These are phyloP conservation scores for Penicillium sp. DNA, from an alignment of 2,329 filamentous ascomycete species.

Conservation along the genomic window DNA sequence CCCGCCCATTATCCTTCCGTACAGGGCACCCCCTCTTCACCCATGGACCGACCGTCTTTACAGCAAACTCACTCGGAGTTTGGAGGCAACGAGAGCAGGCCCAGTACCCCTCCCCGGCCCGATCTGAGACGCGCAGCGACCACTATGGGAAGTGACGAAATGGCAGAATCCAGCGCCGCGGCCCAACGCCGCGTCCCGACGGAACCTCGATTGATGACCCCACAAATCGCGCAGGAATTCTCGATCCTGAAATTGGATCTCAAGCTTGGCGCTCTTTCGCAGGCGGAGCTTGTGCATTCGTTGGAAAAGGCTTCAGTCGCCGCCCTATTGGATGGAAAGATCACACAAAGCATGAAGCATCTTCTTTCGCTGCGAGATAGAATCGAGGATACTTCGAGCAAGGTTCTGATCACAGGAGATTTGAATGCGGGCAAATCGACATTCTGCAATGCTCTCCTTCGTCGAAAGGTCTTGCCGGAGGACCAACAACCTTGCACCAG, in stretches of 20 bases:
- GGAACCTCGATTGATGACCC: constrained; percentile 82
- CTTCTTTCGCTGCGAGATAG: constrained; percentile 81
- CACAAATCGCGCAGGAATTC: constrained; percentile 92
- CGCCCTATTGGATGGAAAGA: constrained; percentile 86
- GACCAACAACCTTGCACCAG: constrained; percentile 98
- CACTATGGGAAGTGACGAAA: constrained; percentile 58
- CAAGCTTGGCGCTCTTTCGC: constrained; percentile 81
- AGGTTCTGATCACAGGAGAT: constrained; percentile 93
- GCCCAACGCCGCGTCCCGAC: constrained; percentile 60
- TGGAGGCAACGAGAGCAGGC: constrained; percentile 24
- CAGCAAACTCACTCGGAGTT: constrained; percentile 39
- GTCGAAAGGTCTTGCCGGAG: constrained; percentile 88
- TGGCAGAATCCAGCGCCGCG: constrained; percentile 70
- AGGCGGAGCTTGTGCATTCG: constrained; percentile 89
- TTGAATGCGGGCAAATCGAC: constrained; percentile 97
- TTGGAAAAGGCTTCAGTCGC: constrained; percentile 90
- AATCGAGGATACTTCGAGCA: constrained; percentile 96
- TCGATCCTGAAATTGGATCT: constrained; percentile 93
- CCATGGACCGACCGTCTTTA: constrained; percentile 37
- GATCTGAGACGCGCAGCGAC: constrained; percentile 71
- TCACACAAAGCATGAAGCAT: constrained; percentile 89
- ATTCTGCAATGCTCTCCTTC: constrained; percentile 94
- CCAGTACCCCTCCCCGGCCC: constrained; percentile 43
- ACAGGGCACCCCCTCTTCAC: constrained; percentile 28
- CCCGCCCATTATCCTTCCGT: constrained; percentile 87